Base-by-base conservation (phyloP, 768 basidiomycete genomes). In the Hygrocybe coccinea region DNA sequence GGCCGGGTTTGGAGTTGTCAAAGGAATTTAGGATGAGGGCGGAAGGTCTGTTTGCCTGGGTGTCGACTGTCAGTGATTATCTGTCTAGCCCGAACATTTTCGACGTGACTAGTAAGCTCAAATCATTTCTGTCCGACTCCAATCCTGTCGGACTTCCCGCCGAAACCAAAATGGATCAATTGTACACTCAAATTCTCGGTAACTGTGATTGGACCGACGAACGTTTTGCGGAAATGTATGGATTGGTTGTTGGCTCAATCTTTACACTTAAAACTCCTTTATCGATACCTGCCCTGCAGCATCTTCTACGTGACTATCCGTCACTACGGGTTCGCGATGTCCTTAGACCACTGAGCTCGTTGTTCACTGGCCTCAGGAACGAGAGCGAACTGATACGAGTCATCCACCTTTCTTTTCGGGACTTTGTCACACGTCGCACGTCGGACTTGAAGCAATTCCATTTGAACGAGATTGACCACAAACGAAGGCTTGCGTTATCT, bases 11-110 rank as follows among this genome's bases (percentile, higher is more conserved):
- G 0, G 5, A 51, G 10, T 21, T 15, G 5, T 57, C 59, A 9
- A 10, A 43, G 2, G 29, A 4, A 2, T 45, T 67, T 10, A 58
- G 51, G 5, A 9, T 9, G 21, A 43, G 41, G 12, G 48, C 65
- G 2, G 55, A 48, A 11, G 65, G 65, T 2, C 52, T 67, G 2
- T 67, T 67, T 46, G 59, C 62, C 17, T 67, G 65, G 65, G 62
- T 62, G 2, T 39, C 56, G 5, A 61, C 60, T 4, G 65, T 63
- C 2, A 50, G 38, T 43, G 53, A 57, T 19, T 64, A 60, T 39
- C 51, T 57, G 25, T 21, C 8, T 9, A 15, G 10, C 8, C 5
- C 50, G 9, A 41, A 5, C 15, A 2, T 38, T n/a, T 35, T 35
- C 6, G 21, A 52, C 22, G 8, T 6, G 34, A n/a, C n/a, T n/a